Evolutionary conservation across 306 rosid genomes (phyloP).

Genomic region (Crotalaria pallida): DNA sequence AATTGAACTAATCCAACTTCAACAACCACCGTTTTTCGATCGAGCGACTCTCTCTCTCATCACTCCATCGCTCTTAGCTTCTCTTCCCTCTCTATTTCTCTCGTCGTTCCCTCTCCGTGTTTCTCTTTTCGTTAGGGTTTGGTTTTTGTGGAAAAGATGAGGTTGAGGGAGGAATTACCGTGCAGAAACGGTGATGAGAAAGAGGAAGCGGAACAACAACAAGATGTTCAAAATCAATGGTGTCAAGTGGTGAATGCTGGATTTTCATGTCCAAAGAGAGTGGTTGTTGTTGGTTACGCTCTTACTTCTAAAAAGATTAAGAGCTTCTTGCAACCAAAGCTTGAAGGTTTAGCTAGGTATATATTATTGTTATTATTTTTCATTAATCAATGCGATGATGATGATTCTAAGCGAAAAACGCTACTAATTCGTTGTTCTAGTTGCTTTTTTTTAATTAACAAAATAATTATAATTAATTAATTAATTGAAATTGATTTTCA

Average conservation of each 20-base stretch:
- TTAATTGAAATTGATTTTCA: background rate
- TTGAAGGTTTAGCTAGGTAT: slow-evolving; percentile 87
- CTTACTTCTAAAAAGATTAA: slow-evolving; percentile 87
- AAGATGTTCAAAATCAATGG: slow-evolving; percentile 32
- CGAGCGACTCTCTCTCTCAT: background rate
- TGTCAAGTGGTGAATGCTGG: slow-evolving; percentile 34
- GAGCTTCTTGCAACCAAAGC: slow-evolving; percentile 92
- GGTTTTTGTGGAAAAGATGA: slow-evolving; percentile 21
- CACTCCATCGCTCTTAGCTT: background rate
- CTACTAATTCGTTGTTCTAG: background rate
- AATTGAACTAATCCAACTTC: background rate
- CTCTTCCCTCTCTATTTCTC: background rate
- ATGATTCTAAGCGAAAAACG: background rate
- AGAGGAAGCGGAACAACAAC: slow-evolving; percentile 19
- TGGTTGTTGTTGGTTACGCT: slow-evolving; percentile 78
- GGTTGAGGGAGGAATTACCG: slow-evolving; percentile 47
- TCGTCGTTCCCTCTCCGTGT: background rate
- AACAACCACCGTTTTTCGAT: background rate
- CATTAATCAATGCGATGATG: background rate
- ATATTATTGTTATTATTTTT: background rate
- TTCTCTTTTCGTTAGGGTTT: slow-evolving; percentile 14
- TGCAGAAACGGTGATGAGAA: slow-evolving; percentile 32
- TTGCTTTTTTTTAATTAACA: background rate
- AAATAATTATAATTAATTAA: too few relatives aligned
- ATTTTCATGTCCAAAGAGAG: slow-evolving; percentile 37